Evolutionary conservation across 345 rosid genomes (phyloP), one percentile per base, ranked within the genome.

Genomic region (Mangifera indica): DNA sequence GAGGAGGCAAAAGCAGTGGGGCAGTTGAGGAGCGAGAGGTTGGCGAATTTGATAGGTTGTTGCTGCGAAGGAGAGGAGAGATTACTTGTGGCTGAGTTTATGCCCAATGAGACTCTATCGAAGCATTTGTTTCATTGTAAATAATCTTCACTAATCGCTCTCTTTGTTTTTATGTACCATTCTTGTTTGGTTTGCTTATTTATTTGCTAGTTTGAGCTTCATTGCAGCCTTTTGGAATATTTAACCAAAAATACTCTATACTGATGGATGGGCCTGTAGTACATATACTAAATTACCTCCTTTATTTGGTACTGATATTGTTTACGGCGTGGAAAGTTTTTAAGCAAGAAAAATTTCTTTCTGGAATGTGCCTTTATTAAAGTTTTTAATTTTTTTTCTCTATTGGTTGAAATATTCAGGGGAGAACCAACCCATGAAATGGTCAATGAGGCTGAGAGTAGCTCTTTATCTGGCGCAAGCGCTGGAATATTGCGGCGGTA

Each of bases 361-460:
- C 42, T 37, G 42, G 10, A 37, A 37, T 37, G 42, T 37, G 42
- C 42, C 42, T 37, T 37, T 37, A 1, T 7, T 0, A 7, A 37
- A 37, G 7, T 7, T 37, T 37, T 5, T 5, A 37, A 37, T 37
- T 7, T 6, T 37, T 37, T 37, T 37, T 7, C 9, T 63, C 4
- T 11, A 15, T 55, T 53, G 70, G 48, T 73, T 71, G 79, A 71
- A 34, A 77, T 77, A 78, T 80, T 48, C 76, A 91, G 97, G 97
- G 97, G 97, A 91, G 75, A 86, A 76, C 67, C 90, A 87, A 73
- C 97, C 92, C 32, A 91, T 91, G 97, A 91, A 89, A 74, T 89
- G 97, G 97, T 81, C 90, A 9, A 91, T 91, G 95, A 89, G 97
- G 74, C 51, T 91, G 79, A 87, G 97, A 81, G 97, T 91, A 71